Evolutionary conservation across 2,329 filamentous ascomycete genomes (phyloP), one percentile per base, ranked within the genome.

Genomic region (Berkeleyomyces basicola): DNA sequence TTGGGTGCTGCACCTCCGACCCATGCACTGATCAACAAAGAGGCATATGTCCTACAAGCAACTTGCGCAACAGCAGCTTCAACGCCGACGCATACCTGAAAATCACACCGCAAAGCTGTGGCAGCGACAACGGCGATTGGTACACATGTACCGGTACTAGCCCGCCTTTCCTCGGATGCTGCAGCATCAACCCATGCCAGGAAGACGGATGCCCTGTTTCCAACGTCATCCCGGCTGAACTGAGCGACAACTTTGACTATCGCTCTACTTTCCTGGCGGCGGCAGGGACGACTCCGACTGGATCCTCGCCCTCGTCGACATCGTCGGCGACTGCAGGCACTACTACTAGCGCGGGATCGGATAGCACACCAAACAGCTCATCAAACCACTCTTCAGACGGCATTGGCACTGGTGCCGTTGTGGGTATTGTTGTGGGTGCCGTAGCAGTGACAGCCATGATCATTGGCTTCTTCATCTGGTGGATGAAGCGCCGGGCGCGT

Each of bases 1-100:
- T 77, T 47, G 75, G 75, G 10, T 77, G 75, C 66, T 77, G 75
- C 67, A 67, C 68, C 43, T 67, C 67, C 42, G 66, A 76, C 60
- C 74, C 74, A 2, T 74, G 71, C 67, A 64, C 67, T 31, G 64
- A 66, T 40, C 64, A 63, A 6, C 67, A 66, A 40, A 67, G 68
- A 23, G 74, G 73, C 43, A 47, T 63, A 43, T 76, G 75, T 61
- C 72, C 72, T 1, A 66, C 68, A 7, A 64, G 66, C 2, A 63
- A 70, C 49, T 60, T 74, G 23, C 62, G 58, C 9, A 47, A 68
- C 1, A 65, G 70, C 7, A 70, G 70, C 4, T 76, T 74, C 59
- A 65, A 69, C 31, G 33, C 61, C 0, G 60, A 65, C 5, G 65
- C 64, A 5, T 71, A 71, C 58, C 46, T 62, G 0, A 63, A 67